Conservation (phyloP, 2,329 filamentous ascomycete genomes). For the Curvularia eragrostidis region DNA sequence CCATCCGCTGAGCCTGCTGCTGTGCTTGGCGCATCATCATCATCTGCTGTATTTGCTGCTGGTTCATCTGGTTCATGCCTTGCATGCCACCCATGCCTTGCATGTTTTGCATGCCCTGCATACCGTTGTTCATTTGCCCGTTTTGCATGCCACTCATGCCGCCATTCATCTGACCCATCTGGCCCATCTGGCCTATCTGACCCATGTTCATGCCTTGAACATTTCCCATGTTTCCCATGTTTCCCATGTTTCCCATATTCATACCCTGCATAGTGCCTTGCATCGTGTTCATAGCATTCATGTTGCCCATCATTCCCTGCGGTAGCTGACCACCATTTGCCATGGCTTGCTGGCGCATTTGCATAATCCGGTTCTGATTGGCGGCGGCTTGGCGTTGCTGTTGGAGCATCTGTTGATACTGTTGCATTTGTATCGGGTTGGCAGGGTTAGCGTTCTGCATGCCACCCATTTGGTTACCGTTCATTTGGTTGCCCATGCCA, state of each 20-base stretch:
- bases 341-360: slow-evolving; percentile 44
- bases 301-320: slow-evolving; percentile 39
- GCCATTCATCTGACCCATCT: slow-evolving; percentile 19
- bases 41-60: slow-evolving; percentile 46
- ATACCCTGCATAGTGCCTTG: slow-evolving; percentile 37
- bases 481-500: slow-evolving; percentile 29
- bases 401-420: slow-evolving; percentile 44
- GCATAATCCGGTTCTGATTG: slow-evolving; percentile 44
- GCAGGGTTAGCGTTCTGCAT: slow-evolving; percentile 29
- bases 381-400: slow-evolving; percentile 42
- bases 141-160: slow-evolving; percentile 28
- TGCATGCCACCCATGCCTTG: slow-evolving; percentile 18
- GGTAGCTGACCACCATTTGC: slow-evolving; percentile 40
- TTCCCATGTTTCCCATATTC: slow-evolving; percentile 34
- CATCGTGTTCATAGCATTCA: slow-evolving; percentile 33
- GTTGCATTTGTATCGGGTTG: slow-evolving; percentile 43
- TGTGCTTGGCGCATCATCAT: slow-evolving; percentile 46
- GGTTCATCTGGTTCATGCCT: slow-evolving; percentile 37
- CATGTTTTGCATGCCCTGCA: slow-evolving; percentile 36
- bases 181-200: slow-evolving; percentile 16
- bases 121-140: slow-evolving; percentile 22
- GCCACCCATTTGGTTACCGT: slow-evolving; percentile 32
- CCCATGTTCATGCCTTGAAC: slow-evolving; percentile 25
- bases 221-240: slow-evolving; percentile 33
- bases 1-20: slow-evolving; percentile 32